Evolutionary conservation across 78 protist species (phyloP).

Genomic region (Isochrysis galbana): DNA sequence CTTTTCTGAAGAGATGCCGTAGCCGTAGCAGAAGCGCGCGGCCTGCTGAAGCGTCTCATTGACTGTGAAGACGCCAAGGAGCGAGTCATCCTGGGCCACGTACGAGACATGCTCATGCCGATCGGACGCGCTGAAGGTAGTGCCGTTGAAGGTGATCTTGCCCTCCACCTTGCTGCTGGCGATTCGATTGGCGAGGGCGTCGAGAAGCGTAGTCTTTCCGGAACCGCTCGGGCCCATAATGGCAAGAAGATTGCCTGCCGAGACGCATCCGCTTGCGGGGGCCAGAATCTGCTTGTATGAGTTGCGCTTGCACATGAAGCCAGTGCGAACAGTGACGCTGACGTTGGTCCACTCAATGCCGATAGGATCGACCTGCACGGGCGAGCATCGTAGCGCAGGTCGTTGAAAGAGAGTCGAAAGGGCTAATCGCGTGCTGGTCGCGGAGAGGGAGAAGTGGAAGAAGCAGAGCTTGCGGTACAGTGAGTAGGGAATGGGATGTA

Average conservation of each 20-base stretch:
- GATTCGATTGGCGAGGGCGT: neutral
- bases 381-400: too few relatives aligned
- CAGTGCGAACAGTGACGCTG: neutral
- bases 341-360: neutral
- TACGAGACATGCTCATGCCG: conserved; percentile 63
- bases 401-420: too few relatives aligned
- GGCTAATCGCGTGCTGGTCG: too few relatives aligned
- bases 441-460: too few relatives aligned
- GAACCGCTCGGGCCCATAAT: conserved; percentile 17
- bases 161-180: neutral
- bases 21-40: conserved; percentile 3
- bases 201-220: conserved; percentile 27
- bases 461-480: too few relatives aligned
- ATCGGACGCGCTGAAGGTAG: neutral
- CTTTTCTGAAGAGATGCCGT: neutral
- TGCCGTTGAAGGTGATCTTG: conserved; percentile 19
- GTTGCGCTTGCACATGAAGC: too few relatives aligned
- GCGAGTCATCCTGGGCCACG: conserved; percentile 72
- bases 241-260: neutral
- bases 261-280: neutral
- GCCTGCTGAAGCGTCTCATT: conserved; percentile 55
- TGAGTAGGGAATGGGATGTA: too few relatives aligned
- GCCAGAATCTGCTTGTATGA: neutral
- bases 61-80: conserved; percentile 74
- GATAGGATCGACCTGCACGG: too few relatives aligned